Evolutionary conservation across 2,329 filamentous ascomycete species (phyloP).

Genomic region (Byssochlamys sp.): DNA sequence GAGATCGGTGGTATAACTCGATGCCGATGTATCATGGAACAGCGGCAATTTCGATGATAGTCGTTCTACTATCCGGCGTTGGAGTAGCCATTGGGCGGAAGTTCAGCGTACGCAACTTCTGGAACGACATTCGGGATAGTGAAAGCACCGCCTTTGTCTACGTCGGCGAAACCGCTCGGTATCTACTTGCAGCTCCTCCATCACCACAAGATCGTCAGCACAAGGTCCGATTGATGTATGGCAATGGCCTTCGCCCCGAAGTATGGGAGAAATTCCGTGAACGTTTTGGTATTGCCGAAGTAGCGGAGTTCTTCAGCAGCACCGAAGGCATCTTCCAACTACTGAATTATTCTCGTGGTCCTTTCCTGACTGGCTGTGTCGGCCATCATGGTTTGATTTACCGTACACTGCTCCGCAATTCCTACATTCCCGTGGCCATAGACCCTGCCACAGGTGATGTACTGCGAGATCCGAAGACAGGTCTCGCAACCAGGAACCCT

Average conservation of each 20-base stretch:
- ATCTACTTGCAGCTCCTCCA: slow-evolving; percentile 57
- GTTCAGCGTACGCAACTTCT: slow-evolving; percentile 62
- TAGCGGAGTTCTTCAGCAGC: slow-evolving; percentile 69
- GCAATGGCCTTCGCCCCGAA: slow-evolving; percentile 49
- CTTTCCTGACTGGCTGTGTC: slow-evolving; percentile 55
- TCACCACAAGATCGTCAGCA: slow-evolving; percentile 38
- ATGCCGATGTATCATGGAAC: slow-evolving; percentile 74
- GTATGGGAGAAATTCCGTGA: slow-evolving; percentile 54
- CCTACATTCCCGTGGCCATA: slow-evolving; percentile 57
- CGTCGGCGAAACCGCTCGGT: slow-evolving; percentile 67
- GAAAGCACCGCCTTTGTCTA: slow-evolving; percentile 64
- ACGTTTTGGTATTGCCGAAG: slow-evolving; percentile 36
- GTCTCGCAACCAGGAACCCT: slow-evolving; percentile 53
- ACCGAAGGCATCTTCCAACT: slow-evolving; percentile 61
- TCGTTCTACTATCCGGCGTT: slow-evolving; percentile 45
- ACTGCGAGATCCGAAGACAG: slow-evolving; percentile 55
- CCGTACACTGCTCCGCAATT: slow-evolving; percentile 44
- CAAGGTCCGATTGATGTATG: slow-evolving; percentile 36
- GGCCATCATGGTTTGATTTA: slow-evolving; percentile 61
- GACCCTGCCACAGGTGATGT: slow-evolving; percentile 61
- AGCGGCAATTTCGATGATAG: slow-evolving; percentile 51
- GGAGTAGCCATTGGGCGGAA: slow-evolving; percentile 31
- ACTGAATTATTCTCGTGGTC: slow-evolving; percentile 51
- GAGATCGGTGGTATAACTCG: slow-evolving; percentile 62
- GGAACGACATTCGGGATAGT: slow-evolving; percentile 60